These are phyloP conservation scores for Fennellomyces sp. DNA, from an alignment of 371 early-diverging fungal genomes.

Conservation along the genomic window DNA sequence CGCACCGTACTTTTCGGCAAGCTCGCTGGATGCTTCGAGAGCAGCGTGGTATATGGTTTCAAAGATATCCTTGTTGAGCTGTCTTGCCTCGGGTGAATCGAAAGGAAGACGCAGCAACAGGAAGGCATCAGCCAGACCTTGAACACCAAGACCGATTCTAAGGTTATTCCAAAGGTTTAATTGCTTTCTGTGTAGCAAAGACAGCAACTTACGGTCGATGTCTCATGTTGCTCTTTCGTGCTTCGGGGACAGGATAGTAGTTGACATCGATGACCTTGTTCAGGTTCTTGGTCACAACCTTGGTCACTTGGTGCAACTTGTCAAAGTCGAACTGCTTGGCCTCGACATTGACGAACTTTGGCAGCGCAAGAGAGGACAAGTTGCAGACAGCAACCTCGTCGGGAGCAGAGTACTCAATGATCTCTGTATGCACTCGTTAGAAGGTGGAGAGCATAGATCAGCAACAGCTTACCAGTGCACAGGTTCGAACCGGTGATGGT, in stretches of 20 bases:
- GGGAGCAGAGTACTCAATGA: constrained; percentile 94
- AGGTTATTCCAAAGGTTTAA: neutral
- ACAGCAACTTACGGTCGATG: constrained; percentile 79
- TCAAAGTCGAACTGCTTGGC: constrained; percentile 51
- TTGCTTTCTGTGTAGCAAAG: neutral
- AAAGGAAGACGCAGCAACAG: constrained; percentile 93
- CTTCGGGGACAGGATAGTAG: constrained; percentile 95
- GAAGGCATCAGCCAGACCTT: constrained; percentile 98
- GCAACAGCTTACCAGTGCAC: constrained; percentile 49
- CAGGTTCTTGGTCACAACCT: constrained; percentile 88
- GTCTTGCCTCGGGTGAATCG: constrained; percentile 87
- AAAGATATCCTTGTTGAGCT: constrained; percentile 91
- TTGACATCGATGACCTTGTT: constrained; percentile 98
- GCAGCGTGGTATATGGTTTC: constrained; percentile 99
- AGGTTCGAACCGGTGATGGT: constrained; percentile 91
- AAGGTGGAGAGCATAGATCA: neutral
- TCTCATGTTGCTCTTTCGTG: constrained; percentile 85
- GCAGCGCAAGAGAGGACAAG: constrained; percentile 95
- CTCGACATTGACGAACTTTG: constrained; percentile 78
- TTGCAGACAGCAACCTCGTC: constrained; percentile 99
- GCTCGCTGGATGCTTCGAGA: constrained; percentile 91
- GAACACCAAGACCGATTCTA: constrained; percentile 94
- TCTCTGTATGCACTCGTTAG: constrained; percentile 54
- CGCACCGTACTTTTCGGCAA: constrained; percentile 82
- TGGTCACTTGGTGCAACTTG: constrained; percentile 68